Conservation (phyloP, 768 basidiomycete genomes). For the Lactarius hengduanensis region DNA sequence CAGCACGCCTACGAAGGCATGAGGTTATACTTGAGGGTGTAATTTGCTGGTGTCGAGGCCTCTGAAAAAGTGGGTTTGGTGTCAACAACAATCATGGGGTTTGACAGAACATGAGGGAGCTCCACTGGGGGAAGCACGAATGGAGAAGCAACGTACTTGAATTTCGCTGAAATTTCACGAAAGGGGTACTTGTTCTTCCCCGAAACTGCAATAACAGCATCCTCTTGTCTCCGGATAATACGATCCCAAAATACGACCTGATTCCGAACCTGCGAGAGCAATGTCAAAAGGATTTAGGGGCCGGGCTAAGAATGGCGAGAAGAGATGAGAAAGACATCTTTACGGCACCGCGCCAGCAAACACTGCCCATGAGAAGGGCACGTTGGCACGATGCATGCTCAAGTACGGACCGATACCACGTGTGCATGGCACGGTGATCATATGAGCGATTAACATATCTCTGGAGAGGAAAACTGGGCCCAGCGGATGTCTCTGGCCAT, state of each 20-base stretch:
- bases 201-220: constrained; percentile 62
- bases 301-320: neutral
- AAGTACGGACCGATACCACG: neutral
- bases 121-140: neutral
- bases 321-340: neutral
- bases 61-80: constrained; percentile 40
- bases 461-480: neutral
- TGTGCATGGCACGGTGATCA: constrained; percentile 7
- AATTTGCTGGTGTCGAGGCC: constrained; percentile 62
- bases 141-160: constrained; percentile 57
- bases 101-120: constrained; percentile 17
- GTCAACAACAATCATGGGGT: constrained; percentile 24
- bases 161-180: constrained; percentile 68
- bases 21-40: constrained; percentile 80
- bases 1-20: constrained; percentile 86
- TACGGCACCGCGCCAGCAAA: neutral
- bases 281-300: constrained; percentile 12
- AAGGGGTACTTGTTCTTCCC: constrained; percentile 85
- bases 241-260: constrained; percentile 91
- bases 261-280: constrained; percentile 53
- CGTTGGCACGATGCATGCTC: neutral
- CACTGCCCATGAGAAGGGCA: neutral
- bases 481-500: neutral
- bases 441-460: constrained; percentile 2
- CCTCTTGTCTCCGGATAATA: constrained; percentile 77